Percentiles rank a stretch among this genome's conserved stretches.
These are phyloP conservation scores for Nitzschia sp. DNA, from an alignment of 108 stramenopile species.

Conservation along the genomic window DNA sequence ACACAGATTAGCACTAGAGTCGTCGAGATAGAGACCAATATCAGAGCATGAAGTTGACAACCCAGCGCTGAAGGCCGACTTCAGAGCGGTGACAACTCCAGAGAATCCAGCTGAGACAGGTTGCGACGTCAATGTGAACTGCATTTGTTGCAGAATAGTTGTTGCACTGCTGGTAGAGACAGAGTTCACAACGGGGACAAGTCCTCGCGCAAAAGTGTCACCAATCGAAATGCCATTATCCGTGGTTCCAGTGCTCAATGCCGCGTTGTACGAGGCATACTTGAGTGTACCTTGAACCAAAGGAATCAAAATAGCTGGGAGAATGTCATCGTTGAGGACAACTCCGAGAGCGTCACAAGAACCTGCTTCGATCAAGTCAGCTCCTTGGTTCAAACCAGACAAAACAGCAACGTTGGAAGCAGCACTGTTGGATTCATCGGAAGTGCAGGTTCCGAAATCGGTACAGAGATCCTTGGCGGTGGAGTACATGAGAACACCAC, in stretches of 20 bases:
- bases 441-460: slow-evolving; percentile 44
- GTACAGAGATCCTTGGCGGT: slow-evolving; percentile 46
- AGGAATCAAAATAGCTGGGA: slow-evolving; percentile 40
- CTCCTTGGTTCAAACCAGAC: slow-evolving; percentile 16
- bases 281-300: slow-evolving; percentile 49
- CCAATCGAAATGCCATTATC: slow-evolving; percentile 29
- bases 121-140: slow-evolving; percentile 25
- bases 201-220: slow-evolving; percentile 30
- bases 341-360: slow-evolving; percentile 24
- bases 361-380: slow-evolving; percentile 18
- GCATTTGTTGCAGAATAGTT: slow-evolving; percentile 28
- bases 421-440: slow-evolving; percentile 1
- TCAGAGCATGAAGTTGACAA: slow-evolving; percentile 34
- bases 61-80: slow-evolving; percentile 14
- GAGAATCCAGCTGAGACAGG: slow-evolving; percentile 32
- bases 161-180: slow-evolving; percentile 19
- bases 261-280: slow-evolving; percentile 32
- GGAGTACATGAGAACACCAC: slow-evolving; percentile 35
- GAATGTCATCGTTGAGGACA: slow-evolving; percentile 19
- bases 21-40: slow-evolving; percentile 31
- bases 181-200: slow-evolving; percentile 38
- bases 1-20: slow-evolving; percentile 25
- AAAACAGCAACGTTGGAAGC: slow-evolving; percentile 29
- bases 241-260: slow-evolving; percentile 24
- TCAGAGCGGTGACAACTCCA: slow-evolving; percentile 38